A percentile compares a stretch with the other conserved stretches of the same genome.
Conservation (phyloP, 176 grass and related monocot species). For the Avena sativa region DNA sequence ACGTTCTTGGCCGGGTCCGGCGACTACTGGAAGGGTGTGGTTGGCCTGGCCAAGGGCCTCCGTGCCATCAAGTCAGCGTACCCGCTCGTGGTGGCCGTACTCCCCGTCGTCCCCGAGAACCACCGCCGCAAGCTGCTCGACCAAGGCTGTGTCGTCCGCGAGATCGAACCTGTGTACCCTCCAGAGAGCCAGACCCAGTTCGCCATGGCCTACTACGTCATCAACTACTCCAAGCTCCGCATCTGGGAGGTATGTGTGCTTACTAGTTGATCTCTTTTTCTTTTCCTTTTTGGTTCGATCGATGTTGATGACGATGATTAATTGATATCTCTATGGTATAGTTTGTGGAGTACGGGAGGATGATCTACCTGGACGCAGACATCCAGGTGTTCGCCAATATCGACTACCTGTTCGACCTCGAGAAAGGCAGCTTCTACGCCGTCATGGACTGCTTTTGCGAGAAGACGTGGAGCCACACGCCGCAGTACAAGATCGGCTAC, state of each 20-base stretch:
- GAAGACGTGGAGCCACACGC: background rate
- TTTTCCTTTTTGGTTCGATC: background rate
- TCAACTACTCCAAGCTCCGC: no score
- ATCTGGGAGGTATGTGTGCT: conserved; percentile 66
- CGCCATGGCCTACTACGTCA: no score
- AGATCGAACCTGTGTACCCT: conserved; percentile 68
- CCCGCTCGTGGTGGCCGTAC: background rate
- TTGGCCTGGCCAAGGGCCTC: background rate
- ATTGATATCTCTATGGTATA: background rate
- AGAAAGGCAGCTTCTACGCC: background rate
- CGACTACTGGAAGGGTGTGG: conserved; percentile 60
- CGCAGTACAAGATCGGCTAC: background rate
- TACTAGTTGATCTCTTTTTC: background rate
- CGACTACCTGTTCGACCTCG: conserved; percentile 70
- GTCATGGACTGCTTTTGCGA: background rate
- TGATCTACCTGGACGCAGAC: conserved; percentile 80
- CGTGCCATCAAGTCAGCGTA: background rate
- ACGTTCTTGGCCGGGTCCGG: conserved; percentile 80
- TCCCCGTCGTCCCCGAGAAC: background rate
- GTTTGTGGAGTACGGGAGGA: conserved; percentile 82
- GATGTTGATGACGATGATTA: background rate
- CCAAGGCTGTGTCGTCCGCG: background rate
- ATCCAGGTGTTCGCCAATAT: conserved; percentile 75
- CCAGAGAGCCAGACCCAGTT: background rate
- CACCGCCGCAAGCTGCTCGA: background rate